Base-by-base conservation (phyloP, 768 basidiomycete genomes). In the Lentinula detonsa region DNA sequence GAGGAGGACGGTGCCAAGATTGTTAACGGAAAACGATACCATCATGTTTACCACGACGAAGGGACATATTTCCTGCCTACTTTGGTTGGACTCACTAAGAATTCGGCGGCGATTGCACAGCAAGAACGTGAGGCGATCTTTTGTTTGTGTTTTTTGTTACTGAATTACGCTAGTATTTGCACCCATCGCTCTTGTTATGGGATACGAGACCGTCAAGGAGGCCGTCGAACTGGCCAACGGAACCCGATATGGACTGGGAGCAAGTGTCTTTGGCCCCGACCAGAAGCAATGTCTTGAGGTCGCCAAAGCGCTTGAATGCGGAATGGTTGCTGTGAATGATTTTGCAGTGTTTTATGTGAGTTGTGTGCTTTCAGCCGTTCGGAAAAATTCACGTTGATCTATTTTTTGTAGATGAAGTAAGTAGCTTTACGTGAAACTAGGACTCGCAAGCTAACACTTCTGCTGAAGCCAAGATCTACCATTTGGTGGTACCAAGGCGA, bases 321-420 rank as follows among this genome's bases (percentile, higher is more conserved):
- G 96, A 50, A 98, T 99, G 97, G 96, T 98, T 3, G 88, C 95
- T 18, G 81, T 97, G 63, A 98, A 98, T 67, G 97, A 98, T 75
- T 97, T 93, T 69, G 94, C 84, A 11, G 88, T 90, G 7, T 93
- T 87, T 75, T 93, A 94, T 69, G 86, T 91, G 68, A 77, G 86
- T 78, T 8, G 35, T 15, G 11, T 13, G 28, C 28, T 21, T 8
- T 34, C 7, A 5, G 8, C 34, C n/a, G 10, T 11, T 42, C 5
- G 13, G 10, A 8, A 10, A 16, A 23, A 28, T 4, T 33, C 37
- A 42, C 45, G 1, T 13, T 57, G 34, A 45, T 69, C 57, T 2
- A 57, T 57, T 34, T 23, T 63, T 55, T 59, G 53, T 64, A 90
- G 88, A 73, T 91, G 64, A 91, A 92, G 87, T 88, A 72, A 64